Conservation (phyloP, 495 filamentous ascomycete genomes). For the Penicillium flavigenum region DNA sequence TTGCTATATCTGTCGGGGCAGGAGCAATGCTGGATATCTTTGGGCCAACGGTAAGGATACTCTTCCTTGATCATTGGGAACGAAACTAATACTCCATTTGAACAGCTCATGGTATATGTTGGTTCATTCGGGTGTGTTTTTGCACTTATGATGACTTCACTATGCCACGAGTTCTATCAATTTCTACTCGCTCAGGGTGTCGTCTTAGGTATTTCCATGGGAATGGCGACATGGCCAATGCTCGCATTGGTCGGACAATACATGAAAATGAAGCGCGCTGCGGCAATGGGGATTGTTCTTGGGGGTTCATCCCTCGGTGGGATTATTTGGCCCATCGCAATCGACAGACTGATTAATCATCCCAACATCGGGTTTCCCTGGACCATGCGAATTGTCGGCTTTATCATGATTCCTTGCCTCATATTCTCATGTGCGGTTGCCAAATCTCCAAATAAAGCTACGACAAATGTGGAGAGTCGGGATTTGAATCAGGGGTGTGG, state of each 20-base stretch:
- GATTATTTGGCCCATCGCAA: conserved; percentile 47
- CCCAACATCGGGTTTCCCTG: conserved; percentile 45
- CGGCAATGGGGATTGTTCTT: conserved; percentile 55
- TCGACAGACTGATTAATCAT: conserved; percentile 38
- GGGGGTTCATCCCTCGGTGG: conserved; percentile 59
- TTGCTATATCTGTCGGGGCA: conserved; percentile 31
- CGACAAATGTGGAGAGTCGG: neutral
- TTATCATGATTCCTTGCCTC: conserved; percentile 55
- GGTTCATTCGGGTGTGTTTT: conserved; percentile 40
- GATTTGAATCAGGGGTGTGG: neutral
- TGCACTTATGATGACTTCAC: conserved; percentile 55
- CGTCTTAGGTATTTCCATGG: conserved; percentile 50
- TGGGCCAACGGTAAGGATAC: conserved; percentile 30
- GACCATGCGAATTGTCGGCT: conserved; percentile 51
- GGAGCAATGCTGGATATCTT: conserved; percentile 41
- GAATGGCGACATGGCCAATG: conserved; percentile 51
- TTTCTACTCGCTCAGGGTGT: conserved; percentile 63
- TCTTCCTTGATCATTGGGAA: neutral
- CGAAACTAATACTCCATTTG: neutral
- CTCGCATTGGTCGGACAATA: conserved; percentile 54
- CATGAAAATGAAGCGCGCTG: conserved; percentile 53
- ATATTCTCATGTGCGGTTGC: conserved; percentile 45
- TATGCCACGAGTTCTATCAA: conserved; percentile 60
- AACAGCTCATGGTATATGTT: conserved; percentile 30
- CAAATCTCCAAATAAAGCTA: conserved; percentile 4